Evolutionary conservation across 1,284 basidiomycete species (phyloP), one percentile per base, ranked within the genome.

Genomic region (Schizophyllum amplum): DNA sequence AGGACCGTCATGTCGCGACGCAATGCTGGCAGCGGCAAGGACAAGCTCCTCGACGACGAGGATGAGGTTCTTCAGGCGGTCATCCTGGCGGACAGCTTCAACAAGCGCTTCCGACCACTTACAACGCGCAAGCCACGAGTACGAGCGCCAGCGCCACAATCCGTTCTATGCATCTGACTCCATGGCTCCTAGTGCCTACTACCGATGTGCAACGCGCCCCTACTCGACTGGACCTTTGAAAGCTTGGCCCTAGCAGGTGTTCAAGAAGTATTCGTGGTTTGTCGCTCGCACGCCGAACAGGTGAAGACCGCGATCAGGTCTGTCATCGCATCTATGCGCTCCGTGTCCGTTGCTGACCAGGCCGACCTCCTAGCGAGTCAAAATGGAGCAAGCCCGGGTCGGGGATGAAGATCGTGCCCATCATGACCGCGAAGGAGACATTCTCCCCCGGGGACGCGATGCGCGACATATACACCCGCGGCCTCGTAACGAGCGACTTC

Each of bases 201-300:
- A 21, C 96, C 96, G 0, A 83, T 99, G 61, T 95, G 94, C 73
- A 96, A 96, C 68, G 90, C 91, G 1, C 90, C 95, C 4, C 75
- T 99, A 33, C 79, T 99, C 26, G 88, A 94, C 65, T 98, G 95
- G 94, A 98, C 96, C 1, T 87, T 99, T 61, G 96, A 99, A 71
- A 90, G 90, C 67, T 81, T 99, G 51, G 87, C 92, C 26, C 78
- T 94, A 20, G 92, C 93, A 27, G 94, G 94, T 55, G 94, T 98
- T 51, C 90, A 95, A 67, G 92, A 98, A 72, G 91, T 98, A 60
- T 96, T 98, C 71, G 88, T 99, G 56, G 87, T 98, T 61, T 96
- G 86, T 72, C 83, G 86, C 66, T 96, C 86, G 62, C 90, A 96
- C 71, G 82, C 91, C 9, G 86, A 89, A 57, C 84, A 89, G 66